Conservation (phyloP, 345 rosid genomes). For the Limnanthes douglasii region DNA sequence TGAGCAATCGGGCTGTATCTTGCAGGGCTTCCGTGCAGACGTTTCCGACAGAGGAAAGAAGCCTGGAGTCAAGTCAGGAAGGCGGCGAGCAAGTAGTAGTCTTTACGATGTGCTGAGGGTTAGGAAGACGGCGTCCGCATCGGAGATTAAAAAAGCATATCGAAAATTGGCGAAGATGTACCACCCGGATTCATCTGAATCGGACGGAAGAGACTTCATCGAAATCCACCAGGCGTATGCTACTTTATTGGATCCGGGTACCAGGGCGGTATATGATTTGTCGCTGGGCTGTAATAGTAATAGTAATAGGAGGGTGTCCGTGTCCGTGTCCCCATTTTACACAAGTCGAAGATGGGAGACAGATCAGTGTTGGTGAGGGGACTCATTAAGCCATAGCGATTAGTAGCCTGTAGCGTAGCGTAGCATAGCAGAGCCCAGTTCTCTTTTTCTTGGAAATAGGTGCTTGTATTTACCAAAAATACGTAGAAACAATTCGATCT, state of each 20-base stretch:
- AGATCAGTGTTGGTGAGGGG: too few relatives aligned
- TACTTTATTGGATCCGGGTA: conserved; percentile 56
- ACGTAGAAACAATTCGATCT: too few relatives aligned
- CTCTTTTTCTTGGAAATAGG: too few relatives aligned
- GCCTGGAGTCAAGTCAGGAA: conserved; percentile 9
- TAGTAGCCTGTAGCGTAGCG: too few relatives aligned
- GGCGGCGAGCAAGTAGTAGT: conserved; percentile 16
- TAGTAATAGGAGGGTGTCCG: too few relatives aligned
- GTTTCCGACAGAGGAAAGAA: conserved; percentile 11
- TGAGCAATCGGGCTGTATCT: conserved; percentile 14
- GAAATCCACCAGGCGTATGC: conserved; percentile 61
- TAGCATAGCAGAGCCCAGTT: too few relatives aligned
- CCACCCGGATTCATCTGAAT: conserved; percentile 44
- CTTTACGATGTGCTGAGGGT: conserved; percentile 47
- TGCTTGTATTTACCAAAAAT: too few relatives aligned
- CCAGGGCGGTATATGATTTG: conserved; percentile 58
- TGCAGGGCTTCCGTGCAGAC: conserved; percentile 10
- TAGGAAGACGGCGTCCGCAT: conserved; percentile 31
- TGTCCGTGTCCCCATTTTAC: too few relatives aligned
- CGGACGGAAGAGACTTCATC: conserved; percentile 48
- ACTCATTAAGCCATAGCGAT: too few relatives aligned
- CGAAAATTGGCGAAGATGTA: conserved; percentile 42
- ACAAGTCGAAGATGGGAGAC: too few relatives aligned
- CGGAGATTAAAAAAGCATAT: conserved; percentile 63
- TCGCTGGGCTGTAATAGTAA: too few relatives aligned